Conservation (phyloP, 2,329 filamentous ascomycete species). For the Ophiostoma perfectum region DNA sequence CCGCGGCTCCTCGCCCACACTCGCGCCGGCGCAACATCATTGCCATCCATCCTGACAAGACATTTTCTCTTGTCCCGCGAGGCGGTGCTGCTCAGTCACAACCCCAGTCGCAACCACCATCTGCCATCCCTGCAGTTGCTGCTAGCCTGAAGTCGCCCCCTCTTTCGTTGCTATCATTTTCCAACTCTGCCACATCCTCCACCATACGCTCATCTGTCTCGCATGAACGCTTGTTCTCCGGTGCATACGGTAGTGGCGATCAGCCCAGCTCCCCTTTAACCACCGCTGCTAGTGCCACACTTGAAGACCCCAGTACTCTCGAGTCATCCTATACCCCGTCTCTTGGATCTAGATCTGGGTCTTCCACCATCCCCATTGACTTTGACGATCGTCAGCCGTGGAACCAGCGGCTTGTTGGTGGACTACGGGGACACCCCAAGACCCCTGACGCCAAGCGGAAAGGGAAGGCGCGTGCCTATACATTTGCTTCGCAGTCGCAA, state of each 20-base stretch:
- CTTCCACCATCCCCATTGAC: background rate
- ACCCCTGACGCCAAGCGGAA: constrained; percentile 43
- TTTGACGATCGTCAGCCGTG: constrained; percentile 37
- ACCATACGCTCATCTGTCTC: constrained; percentile 43
- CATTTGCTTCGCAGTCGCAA: constrained; percentile 6
- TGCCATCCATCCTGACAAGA: constrained; percentile 52
- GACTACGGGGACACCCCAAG: constrained; percentile 48
- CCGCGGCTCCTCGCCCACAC: constrained; percentile 30
- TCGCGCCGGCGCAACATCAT: constrained; percentile 44
- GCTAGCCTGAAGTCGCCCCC: constrained; percentile 37
- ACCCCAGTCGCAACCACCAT: constrained; percentile 4
- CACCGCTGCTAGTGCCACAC: constrained; percentile 26
- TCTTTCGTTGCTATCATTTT: constrained; percentile 38
- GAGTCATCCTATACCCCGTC: no score
- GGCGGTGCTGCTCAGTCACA: constrained; percentile 9
- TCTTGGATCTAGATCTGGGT: background rate
- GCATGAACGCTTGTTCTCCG: constrained; percentile 45
- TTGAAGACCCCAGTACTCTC: background rate
- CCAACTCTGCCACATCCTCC: constrained; percentile 25
- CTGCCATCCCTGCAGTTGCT: constrained; percentile 1
- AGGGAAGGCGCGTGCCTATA: constrained; percentile 27
- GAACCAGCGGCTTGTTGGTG: constrained; percentile 51
- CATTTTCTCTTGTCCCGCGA: constrained; percentile 48
- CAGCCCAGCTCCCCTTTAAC: constrained; percentile 44
- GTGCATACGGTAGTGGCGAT: constrained; percentile 45